Base-by-base conservation (phyloP, 1,139 yeast genomes). In the Yamadazyma trypodendri region DNA sequence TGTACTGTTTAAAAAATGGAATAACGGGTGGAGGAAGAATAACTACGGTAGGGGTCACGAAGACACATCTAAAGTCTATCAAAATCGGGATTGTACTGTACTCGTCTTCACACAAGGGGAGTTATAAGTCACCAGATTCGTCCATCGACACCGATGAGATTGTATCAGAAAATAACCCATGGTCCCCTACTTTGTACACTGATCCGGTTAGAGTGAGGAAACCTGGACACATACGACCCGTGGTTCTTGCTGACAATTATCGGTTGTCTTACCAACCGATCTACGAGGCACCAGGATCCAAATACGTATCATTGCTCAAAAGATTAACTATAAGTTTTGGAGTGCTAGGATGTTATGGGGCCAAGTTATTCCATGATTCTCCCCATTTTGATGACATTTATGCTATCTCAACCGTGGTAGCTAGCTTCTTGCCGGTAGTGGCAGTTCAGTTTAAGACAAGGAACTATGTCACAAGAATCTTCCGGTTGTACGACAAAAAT, bases 401-500 rank as follows among this genome's bases (percentile, higher is more conserved):
- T 39, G 81, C 84, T 1, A 49, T 69, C 25, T 50, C 69, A 4
- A 63, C 75, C 13, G 53, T 72, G 1, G 43, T 59, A 0, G 50
- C 72, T 1, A 63, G 77, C 6, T 45, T 70, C 7, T 34, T 68
- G 1, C 86, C 87, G 0, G 50, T 68, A 4, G 39, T 35, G 6
- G 34, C 34, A 3, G 68, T 76, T 2, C 78, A 80, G 41, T 79
- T 70, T 52, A 68, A 80, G 40, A 78, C 88, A 2, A 66, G 69
- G 32, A 81, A 86, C 37, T 84, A 84, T 47, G 95, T 86, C 20
- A 70, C 87, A 1, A 65, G 89, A 46, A 79, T 86, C 11, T 84
- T 79, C 61, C 61, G 95, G 34, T 64, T 86, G 28, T 86, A 85
- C 54, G 79, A 80, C 51, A 71, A 74, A 37, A 64, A 71, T 2